Evolutionary conservation across 805 yeast genomes (phyloP).

Genomic region (Lipomyces yamanashiensis): DNA sequence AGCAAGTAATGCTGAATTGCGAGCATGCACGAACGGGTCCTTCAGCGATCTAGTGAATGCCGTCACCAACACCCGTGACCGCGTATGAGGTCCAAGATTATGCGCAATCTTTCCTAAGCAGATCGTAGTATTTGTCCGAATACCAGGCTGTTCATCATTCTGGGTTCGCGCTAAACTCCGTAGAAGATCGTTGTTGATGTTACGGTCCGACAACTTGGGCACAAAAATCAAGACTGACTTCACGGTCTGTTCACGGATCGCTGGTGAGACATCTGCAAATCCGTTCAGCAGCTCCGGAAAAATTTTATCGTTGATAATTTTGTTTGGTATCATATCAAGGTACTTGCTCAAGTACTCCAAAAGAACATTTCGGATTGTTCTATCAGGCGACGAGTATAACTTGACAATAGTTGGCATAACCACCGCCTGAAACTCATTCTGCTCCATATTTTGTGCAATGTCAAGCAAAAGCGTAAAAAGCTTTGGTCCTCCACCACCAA

Average conservation of each 20-base stretch:
- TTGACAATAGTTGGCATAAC: conserved; percentile 68
- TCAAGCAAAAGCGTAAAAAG: conserved; percentile 43
- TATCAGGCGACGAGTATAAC: conserved; percentile 68
- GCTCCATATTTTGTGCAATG: conserved; percentile 43
- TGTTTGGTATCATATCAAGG: conserved; percentile 55
- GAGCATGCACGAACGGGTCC: conserved; percentile 76
- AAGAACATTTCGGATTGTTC: conserved; percentile 76
- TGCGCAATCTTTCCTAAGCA: conserved; percentile 69
- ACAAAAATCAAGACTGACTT: conserved; percentile 55
- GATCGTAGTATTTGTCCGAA: conserved; percentile 76
- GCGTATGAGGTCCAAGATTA: conserved; percentile 57
- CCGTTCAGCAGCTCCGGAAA: conserved; percentile 77
- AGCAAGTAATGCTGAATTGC: conserved; percentile 77
- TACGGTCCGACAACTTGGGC: conserved; percentile 70
- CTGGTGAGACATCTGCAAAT: conserved; percentile 78
- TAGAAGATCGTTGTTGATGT: conserved; percentile 82
- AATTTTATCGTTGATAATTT: conserved; percentile 69
- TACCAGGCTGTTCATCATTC: conserved; percentile 73
- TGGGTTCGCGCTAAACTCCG: conserved; percentile 82
- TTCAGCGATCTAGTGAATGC: conserved; percentile 83
- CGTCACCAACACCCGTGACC: conserved; percentile 79
- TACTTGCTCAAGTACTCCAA: conserved; percentile 65
- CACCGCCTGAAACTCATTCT: conserved; percentile 47
- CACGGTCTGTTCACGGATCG: conserved; percentile 80
- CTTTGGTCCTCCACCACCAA: conserved; percentile 43